phyloP scores from a whole-genome alignment of 352 stramenopile genomes.

The Phytophthora cajani region DNA sequence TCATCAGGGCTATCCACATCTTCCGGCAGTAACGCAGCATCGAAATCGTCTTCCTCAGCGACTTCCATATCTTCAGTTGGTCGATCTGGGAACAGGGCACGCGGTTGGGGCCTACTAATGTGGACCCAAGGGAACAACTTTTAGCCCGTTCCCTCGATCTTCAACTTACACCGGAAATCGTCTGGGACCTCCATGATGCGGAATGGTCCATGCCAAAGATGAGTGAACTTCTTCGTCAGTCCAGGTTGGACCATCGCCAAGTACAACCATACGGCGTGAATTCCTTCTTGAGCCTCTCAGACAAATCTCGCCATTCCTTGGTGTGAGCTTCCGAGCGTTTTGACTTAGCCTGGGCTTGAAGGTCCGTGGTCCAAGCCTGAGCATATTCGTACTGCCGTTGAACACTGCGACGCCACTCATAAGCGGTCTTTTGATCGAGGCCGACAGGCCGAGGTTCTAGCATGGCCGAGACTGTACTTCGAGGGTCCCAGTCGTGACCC shows the following conservation, averaged over 20 bases:
- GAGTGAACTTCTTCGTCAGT: slow-evolving; percentile 11
- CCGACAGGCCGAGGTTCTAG: not conserved
- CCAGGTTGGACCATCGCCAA: slow-evolving; percentile 1
- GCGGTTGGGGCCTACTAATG: not conserved
- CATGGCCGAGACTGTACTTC: slow-evolving; percentile 10
- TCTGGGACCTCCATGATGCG: not conserved
- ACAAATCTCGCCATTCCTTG: not conserved
- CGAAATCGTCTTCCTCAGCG: not conserved
- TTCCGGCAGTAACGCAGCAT: not conserved
- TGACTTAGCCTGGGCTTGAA: slow-evolving; percentile 7
- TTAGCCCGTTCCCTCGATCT: not conserved
- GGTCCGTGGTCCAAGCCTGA: slow-evolving; percentile 2
- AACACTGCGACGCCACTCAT: slow-evolving; percentile 10
- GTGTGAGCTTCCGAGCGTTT: not conserved
- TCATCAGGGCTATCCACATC: not conserved
- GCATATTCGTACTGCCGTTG: slow-evolving; percentile 15
- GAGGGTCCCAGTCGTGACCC: slow-evolving; percentile 26
- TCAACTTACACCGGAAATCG: not conserved
- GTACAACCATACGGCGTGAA: slow-evolving; percentile 12
- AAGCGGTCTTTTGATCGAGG: not conserved
- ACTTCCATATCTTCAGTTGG: not conserved
- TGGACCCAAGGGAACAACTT: slow-evolving; percentile 1
- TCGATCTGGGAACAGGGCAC: not conserved
- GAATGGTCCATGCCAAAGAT: slow-evolving; percentile 14
- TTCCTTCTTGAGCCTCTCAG: not conserved